These are phyloP conservation scores for Colletotrichum costaricense DNA, from an alignment of 2,329 filamentous ascomycete genomes.

Conservation along the genomic window DNA sequence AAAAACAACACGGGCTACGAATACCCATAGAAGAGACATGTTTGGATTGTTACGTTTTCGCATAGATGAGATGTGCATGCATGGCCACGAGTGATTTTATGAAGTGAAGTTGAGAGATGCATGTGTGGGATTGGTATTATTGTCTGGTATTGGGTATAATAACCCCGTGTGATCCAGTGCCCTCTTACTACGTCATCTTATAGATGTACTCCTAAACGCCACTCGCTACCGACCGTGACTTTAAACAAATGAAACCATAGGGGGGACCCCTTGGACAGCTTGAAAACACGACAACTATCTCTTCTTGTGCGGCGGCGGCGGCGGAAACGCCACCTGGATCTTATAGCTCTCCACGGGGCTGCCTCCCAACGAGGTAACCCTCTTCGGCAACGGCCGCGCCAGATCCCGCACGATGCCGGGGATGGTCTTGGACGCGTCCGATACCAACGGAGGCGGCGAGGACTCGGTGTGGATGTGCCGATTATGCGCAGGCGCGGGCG, in stretches of 20 bases:
- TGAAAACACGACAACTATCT: neutral
- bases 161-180: neutral
- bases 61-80: neutral
- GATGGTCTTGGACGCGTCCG: slow-evolving; percentile 4
- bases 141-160: neutral
- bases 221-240: neutral
- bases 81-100: neutral
- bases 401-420: slow-evolving; percentile 10
- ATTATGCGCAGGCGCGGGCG: slow-evolving; percentile 11
- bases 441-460: neutral
- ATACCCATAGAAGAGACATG: slow-evolving; percentile 31
- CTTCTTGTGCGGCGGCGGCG: slow-evolving; percentile 46
- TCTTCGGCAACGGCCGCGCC: slow-evolving; percentile 21
- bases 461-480: neutral
- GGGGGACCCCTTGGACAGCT: neutral
- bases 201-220: neutral
- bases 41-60: slow-evolving; percentile 15
- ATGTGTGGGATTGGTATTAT: neutral
- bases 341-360: slow-evolving; percentile 49
- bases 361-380: slow-evolving; percentile 36
- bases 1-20: slow-evolving; percentile 14
- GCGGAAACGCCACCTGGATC: slow-evolving; percentile 53
- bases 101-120: neutral
- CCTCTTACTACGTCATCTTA: neutral
- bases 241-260: no score